Percentiles rank a stretch among this genome's conserved stretches.
Conservation (phyloP, 2,329 filamentous ascomycete genomes). For the Fusarium bulbicola region DNA sequence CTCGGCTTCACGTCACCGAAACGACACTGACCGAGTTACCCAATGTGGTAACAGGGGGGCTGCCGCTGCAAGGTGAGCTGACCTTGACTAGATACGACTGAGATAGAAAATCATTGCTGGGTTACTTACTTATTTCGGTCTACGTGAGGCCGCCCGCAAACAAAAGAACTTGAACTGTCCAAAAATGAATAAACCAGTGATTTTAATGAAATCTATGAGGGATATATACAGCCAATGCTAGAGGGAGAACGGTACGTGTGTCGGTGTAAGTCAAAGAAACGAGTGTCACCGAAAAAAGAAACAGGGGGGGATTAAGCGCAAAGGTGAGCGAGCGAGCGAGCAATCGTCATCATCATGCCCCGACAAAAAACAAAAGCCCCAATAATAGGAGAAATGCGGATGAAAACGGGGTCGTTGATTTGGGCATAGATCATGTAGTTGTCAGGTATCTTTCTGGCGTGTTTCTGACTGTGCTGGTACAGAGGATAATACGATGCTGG, state of each 20-base stretch:
- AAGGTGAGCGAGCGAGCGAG: neutral
- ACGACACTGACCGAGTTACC: constrained; percentile 25
- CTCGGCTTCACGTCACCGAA: constrained; percentile 26
- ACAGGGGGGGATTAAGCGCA: constrained; percentile 4
- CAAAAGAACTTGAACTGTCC: neutral
- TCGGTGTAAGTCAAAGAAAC: constrained; percentile 20
- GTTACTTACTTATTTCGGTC: neutral
- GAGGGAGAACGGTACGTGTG: constrained; percentile 16
- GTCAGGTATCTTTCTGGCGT: constrained; percentile 18
- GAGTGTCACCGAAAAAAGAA: constrained; percentile 26
- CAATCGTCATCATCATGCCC: constrained; percentile 9
- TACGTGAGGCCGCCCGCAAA: constrained; percentile 20
- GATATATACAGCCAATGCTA: constrained; percentile 29
- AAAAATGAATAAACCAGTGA: neutral
- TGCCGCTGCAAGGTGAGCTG: constrained; percentile 22
- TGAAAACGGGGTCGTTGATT: constrained; percentile 5
- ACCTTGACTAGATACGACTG: neutral
- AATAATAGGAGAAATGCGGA: constrained; percentile 9
- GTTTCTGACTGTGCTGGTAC: constrained; percentile 14
- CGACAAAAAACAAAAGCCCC: neutral
- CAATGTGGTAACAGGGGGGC: neutral
- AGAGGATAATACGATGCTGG: constrained; percentile 10
- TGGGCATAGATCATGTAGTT: constrained; percentile 13
- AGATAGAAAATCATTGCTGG: neutral
- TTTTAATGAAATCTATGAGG: constrained; percentile 12